These are phyloP conservation scores for Leptosphaerulina australis DNA, from an alignment of 2,329 filamentous ascomycete genomes.

Conservation along the genomic window DNA sequence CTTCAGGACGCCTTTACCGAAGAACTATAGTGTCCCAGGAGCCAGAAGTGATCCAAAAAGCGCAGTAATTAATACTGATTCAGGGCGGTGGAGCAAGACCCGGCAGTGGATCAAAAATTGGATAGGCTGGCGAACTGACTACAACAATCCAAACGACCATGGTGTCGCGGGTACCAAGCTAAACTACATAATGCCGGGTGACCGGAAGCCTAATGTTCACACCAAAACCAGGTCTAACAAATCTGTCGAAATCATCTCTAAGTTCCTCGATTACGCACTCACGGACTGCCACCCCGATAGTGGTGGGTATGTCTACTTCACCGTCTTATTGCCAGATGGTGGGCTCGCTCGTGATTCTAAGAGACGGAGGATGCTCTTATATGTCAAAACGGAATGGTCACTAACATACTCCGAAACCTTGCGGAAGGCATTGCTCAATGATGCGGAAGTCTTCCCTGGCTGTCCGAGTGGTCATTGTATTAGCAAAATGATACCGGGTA, in stretches of 20 bases:
- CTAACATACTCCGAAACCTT: neutral
- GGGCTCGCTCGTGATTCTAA: neutral
- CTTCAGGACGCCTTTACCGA: neutral
- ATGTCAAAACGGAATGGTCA: neutral
- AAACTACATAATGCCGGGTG: neutral
- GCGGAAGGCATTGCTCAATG: neutral
- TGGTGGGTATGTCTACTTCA: neutral
- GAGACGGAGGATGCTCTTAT: neutral
- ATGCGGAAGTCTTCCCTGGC: neutral
- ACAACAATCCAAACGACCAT: too few species aligned
- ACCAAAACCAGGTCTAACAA: neutral
- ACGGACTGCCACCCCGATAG: neutral
- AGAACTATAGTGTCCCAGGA: neutral
- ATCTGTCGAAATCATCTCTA: neutral
- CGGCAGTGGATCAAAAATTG: neutral
- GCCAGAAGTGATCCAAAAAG: neutral
- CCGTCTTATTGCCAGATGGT: neutral
- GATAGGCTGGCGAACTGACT: neutral
- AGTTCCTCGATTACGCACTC: neutral
- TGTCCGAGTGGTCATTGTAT: neutral
- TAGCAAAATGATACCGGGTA: neutral
- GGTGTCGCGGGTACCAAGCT: neutral
- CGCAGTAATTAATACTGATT: neutral
- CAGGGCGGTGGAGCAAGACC: neutral
- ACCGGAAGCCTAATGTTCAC: neutral